These are phyloP conservation scores for Calocera cornea DNA, from an alignment of 768 basidiomycete species.

Conservation along the genomic window DNA sequence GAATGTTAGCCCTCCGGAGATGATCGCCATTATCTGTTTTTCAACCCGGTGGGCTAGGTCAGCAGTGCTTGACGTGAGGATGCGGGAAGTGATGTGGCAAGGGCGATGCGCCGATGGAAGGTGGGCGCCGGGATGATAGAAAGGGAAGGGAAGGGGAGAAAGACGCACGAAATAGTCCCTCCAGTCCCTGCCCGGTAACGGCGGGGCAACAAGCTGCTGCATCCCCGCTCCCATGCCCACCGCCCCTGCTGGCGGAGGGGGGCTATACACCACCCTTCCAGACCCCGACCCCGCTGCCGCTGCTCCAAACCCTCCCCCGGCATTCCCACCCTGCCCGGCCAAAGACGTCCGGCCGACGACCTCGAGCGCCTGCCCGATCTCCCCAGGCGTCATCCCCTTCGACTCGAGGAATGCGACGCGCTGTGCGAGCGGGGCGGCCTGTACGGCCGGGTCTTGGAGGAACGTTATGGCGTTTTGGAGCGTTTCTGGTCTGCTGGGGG, in stretches of 20 bases:
- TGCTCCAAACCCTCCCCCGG: no score
- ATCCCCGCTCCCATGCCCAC: slow-evolving; percentile 9
- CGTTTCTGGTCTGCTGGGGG: slow-evolving; percentile 42
- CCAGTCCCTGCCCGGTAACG: slow-evolving; percentile 70
- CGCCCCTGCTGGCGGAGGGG: slow-evolving; percentile 8
- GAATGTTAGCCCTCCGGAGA: slow-evolving; percentile 76
- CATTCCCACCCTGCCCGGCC: not conserved
- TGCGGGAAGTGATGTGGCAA: no score
- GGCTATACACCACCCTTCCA: not conserved
- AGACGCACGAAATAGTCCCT: slow-evolving; percentile 83
- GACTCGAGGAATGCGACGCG: slow-evolving; percentile 89
- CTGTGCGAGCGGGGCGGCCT: slow-evolving; percentile 65
- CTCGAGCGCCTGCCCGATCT: slow-evolving; percentile 71
- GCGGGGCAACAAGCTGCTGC: slow-evolving; percentile 27
- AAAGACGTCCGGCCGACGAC: not conserved
- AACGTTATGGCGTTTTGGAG: slow-evolving; percentile 73
- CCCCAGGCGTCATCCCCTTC: slow-evolving; percentile 69
- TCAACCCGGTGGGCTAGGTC: slow-evolving; percentile 8
- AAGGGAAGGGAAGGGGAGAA: slow-evolving; percentile 14
- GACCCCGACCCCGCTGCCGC: no score
- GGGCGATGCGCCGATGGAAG: no score
- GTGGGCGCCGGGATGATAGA: slow-evolving; percentile 7
- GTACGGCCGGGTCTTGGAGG: slow-evolving; percentile 73
- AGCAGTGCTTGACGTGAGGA: no score
- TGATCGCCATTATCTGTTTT: slow-evolving; percentile 73